Conservation (phyloP, 148 eudicot species). For the Beta vulgaris region DNA sequence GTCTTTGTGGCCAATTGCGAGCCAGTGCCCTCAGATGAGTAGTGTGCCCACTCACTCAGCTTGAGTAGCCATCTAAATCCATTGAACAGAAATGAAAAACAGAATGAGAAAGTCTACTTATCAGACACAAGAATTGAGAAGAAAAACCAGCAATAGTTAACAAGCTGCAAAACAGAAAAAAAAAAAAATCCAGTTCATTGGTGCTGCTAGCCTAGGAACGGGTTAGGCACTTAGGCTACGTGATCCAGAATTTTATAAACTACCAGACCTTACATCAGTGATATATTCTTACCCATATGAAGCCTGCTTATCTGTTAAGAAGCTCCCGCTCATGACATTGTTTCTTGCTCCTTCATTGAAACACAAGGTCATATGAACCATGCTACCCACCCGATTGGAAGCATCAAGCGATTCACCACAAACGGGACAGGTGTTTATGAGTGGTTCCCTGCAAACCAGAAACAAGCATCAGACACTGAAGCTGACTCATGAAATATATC, state of each 20-base stretch:
- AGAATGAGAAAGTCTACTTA: slow-evolving; percentile 5
- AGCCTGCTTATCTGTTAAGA: slow-evolving; percentile 94
- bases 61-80: slow-evolving; percentile 80
- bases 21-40: slow-evolving; percentile 78
- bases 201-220: too few species aligned
- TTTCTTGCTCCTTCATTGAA: slow-evolving; percentile 95
- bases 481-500: background rate
- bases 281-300: slow-evolving; percentile 66
- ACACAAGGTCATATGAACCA: slow-evolving; percentile 91
- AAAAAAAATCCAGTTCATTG: background rate
- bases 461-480: slow-evolving; percentile 12
- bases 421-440: slow-evolving; percentile 83
- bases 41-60: slow-evolving; percentile 91
- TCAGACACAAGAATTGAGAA: background rate
- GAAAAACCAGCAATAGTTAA: slow-evolving; percentile 3
- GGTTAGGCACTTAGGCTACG: background rate
- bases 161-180: background rate
- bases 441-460: slow-evolving; percentile 65
- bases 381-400: slow-evolving; percentile 56
- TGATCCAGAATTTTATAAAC: slow-evolving; percentile 1
- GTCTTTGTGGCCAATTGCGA: slow-evolving; percentile 76
- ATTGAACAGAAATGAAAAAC: slow-evolving; percentile 3
- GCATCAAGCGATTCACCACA: slow-evolving; percentile 80
- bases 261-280: background rate
- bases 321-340: slow-evolving; percentile 89